A percentile compares a stretch with the other conserved stretches of the same genome.
phyloP scores from a whole-genome alignment of 148 eudicot species.

The Rhododendron kiyosumense region DNA sequence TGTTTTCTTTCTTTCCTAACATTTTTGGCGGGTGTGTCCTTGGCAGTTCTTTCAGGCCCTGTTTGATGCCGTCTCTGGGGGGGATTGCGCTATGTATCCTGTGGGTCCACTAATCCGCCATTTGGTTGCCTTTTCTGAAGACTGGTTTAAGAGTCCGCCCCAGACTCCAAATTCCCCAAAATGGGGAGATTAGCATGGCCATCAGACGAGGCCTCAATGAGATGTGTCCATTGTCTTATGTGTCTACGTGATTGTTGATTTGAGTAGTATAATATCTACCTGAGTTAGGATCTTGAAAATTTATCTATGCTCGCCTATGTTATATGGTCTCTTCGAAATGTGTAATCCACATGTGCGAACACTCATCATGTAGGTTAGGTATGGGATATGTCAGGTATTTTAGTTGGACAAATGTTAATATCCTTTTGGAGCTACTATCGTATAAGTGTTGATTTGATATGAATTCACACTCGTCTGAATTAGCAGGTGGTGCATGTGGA shows the following conservation, averaged over 20 bases:
- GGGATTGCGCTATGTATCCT: neutral
- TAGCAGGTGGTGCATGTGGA: too few species aligned
- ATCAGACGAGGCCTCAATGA: neutral
- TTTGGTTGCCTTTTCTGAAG: neutral
- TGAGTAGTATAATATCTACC: neutral
- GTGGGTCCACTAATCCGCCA: neutral
- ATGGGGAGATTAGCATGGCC: neutral
- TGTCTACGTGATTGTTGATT: neutral
- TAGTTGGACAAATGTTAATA: too few species aligned
- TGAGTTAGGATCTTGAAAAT: neutral
- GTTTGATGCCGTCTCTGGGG: neutral
- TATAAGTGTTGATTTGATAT: too few species aligned
- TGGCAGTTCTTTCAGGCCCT: neutral
- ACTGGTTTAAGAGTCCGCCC: neutral
- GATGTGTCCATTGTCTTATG: neutral
- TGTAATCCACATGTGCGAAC: neutral
- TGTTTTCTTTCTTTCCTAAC: neutral
- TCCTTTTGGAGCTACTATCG: too few species aligned
- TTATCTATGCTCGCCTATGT: neutral
- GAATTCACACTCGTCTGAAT: too few species aligned
- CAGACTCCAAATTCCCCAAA: neutral
- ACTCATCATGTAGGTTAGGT: neutral
- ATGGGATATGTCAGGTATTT: neutral
- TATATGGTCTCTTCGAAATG: neutral
- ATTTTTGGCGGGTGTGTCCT: neutral